phyloP scores from a whole-genome alignment of 768 basidiomycete species.

The Rhodocollybia butyracea region DNA sequence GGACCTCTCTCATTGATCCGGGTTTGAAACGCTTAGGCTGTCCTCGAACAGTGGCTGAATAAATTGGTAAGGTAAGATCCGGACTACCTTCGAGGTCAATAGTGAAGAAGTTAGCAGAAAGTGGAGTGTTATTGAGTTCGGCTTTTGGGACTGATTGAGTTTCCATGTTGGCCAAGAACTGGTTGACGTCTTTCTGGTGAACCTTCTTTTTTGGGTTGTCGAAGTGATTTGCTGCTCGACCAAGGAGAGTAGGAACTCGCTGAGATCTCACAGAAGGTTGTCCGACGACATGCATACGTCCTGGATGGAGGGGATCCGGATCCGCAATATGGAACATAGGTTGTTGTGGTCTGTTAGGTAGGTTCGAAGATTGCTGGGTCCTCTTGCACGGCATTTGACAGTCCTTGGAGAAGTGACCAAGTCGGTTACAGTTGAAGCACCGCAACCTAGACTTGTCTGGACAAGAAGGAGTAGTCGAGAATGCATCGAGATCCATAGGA shows the following conservation, averaged over 20 bases:
- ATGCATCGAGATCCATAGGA: conserved; percentile 10
- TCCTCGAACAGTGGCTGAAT: not conserved
- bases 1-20: not conserved
- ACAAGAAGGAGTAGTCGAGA: not conserved
- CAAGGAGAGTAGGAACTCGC: not conserved
- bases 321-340: conserved; percentile 3
- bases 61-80: conserved; percentile 8
- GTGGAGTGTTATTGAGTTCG: not conserved
- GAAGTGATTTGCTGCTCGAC: too few relatives aligned
- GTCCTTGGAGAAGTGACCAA: conserved; percentile 11
- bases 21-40: not conserved
- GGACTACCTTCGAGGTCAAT: not conserved
- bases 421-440: conserved; percentile 12
- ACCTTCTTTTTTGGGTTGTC: not conserved
- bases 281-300: not conserved
- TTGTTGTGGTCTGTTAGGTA: not conserved
- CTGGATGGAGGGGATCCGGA: not conserved
- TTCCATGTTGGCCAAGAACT: not conserved
- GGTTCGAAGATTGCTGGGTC: too few relatives aligned
- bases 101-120: not conserved
- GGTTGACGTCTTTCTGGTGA: not conserved
- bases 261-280: too few relatives aligned
- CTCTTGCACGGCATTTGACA: not conserved
- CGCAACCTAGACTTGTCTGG: conserved; percentile 2
- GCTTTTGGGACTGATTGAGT: not conserved